phyloP scores from a whole-genome alignment of 257 asterid genomes.

The Nicotiana otophora region DNA sequence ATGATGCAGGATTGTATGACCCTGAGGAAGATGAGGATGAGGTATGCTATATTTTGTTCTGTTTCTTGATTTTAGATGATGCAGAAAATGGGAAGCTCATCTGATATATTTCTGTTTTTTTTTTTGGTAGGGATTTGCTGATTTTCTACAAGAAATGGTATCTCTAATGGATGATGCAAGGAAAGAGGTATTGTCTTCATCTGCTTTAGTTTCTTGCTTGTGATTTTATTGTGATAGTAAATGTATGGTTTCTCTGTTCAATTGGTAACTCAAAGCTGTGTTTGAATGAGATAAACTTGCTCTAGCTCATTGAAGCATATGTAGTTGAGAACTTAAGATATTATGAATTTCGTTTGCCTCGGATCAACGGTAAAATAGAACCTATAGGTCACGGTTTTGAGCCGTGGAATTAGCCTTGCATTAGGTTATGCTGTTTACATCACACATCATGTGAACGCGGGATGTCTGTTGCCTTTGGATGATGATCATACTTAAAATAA shows the following conservation, averaged over 20 bases:
- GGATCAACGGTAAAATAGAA: no score
- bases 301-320: background rate
- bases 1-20: slow-evolving; percentile 67
- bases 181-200: slow-evolving; percentile 46
- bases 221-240: background rate
- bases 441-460: no score
- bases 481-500: background rate
- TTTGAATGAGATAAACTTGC: background rate
- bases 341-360: no score
- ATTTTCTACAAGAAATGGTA: slow-evolving; percentile 74
- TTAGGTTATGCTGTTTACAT: no score
- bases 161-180: slow-evolving; percentile 53
- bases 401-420: no score
- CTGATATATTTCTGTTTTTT: background rate
- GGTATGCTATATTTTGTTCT: slow-evolving; percentile 15
- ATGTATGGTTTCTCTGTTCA: background rate
- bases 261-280: background rate
- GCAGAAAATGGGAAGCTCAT: no score
- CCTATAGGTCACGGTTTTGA: no score
- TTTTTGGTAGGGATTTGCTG: slow-evolving; percentile 51
- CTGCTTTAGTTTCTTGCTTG: background rate
- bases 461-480: background rate
- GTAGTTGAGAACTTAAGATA: no score
- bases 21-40: slow-evolving; percentile 60
- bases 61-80: background rate